Base-by-base conservation (phyloP, 2,329 filamentous ascomycete species). In the Parascedosporium putredinis region DNA sequence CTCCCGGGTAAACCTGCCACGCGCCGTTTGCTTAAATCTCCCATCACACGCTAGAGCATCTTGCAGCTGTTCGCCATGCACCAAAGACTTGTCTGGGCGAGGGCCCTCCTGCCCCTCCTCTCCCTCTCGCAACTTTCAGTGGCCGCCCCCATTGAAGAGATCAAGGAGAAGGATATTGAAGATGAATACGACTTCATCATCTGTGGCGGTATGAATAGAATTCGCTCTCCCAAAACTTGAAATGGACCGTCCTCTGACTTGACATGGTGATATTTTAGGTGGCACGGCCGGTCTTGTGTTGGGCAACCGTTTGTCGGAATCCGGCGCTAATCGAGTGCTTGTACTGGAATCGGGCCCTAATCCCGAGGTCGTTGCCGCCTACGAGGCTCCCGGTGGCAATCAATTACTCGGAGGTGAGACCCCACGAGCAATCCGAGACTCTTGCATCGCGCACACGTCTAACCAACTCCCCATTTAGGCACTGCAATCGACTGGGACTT, bases 211-310 rank as follows among this genome's bases (percentile, higher is more conserved):
- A 50, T 12, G 24, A 5, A 4, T 29, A 7, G n/a, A n/a, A n/a
- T n/a, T n/a, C n/a, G n/a, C n/a, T n/a, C n/a, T n/a, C n/a, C n/a
- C n/a, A 31, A 6, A 31, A 31, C 12, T 12, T 12, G 12, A 6
- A 31, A 31, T 31, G 6, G 12, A 31, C 27, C 27, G 27, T 6
- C 27, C 12, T 31, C 27, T 31, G 8, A 31, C 23, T 22, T 3
- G 22, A n/a, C n/a, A n/a, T n/a, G n/a, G n/a, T n/a, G n/a, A n/a
- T n/a, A n/a, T n/a, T 5, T 16, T 40, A 56, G 56, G 57, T 27
- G 58, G 57, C 40, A 59, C 58, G 4, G 57, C 57, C 18, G 58
- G 58, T n/a, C 53, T 59, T 5, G 58, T 59, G 9, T 53, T 59
- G 6, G 58, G 56, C 3, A 58, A 59, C 49, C 54, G 58, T 3